Evolutionary conservation across 2,329 filamentous ascomycete species (phyloP).

Genomic region (Alternaria arborescens): DNA sequence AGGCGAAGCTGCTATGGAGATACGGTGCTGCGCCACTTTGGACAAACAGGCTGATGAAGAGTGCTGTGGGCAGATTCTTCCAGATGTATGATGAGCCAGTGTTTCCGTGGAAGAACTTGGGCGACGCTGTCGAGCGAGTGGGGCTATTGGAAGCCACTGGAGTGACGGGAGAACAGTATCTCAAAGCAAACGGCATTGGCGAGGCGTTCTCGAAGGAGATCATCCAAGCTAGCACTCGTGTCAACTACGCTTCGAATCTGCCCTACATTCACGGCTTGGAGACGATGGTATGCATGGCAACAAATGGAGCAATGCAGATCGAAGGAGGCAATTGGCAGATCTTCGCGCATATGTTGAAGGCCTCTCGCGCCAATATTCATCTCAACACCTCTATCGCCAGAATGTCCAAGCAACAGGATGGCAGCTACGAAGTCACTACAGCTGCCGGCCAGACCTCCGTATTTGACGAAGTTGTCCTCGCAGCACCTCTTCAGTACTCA

Average conservation of each 20-base stretch:
- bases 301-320: conserved; percentile 81
- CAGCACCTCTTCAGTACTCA: conserved; percentile 83
- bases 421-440: conserved; percentile 56
- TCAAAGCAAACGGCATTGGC: conserved; percentile 73
- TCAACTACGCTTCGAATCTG: conserved; percentile 94
- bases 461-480: conserved; percentile 85
- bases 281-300: conserved; percentile 90
- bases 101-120: conserved; percentile 85
- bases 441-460: conserved; percentile 19
- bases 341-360: conserved; percentile 80
- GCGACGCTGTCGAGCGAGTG: conserved; percentile 71
- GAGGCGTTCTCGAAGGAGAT: conserved; percentile 77
- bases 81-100: conserved; percentile 80
- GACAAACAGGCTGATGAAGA: conserved; percentile 75
- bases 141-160: conserved; percentile 73
- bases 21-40: conserved; percentile 83
- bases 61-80: conserved; percentile 75
- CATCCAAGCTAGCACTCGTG: conserved; percentile 85
- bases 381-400: conserved; percentile 73
- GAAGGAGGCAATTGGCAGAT: conserved; percentile 93
- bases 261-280: conserved; percentile 87
- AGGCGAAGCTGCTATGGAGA: conserved; percentile 80
- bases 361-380: conserved; percentile 66
- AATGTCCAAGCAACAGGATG: conserved; percentile 57
- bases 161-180: conserved; percentile 75